phyloP scores from a whole-genome alignment of 1,284 basidiomycete species.

The Athelia psychrophila region DNA sequence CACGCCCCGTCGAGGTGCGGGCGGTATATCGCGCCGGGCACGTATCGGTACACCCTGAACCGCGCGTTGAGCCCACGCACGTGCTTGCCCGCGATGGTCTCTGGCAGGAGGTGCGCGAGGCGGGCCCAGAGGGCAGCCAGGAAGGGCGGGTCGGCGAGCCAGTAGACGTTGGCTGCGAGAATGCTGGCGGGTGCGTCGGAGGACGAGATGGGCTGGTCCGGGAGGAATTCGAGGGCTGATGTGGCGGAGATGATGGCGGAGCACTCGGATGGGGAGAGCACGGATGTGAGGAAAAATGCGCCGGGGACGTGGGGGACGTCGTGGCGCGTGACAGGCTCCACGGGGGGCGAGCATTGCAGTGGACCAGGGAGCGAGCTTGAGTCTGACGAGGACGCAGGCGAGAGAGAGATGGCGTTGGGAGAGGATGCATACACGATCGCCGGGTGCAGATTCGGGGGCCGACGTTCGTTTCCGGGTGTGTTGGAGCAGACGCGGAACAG shows the following conservation, averaged over 20 bases:
- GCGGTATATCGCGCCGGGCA: constrained; percentile 44
- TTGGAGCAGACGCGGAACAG: neutral
- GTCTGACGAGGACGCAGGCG: constrained; percentile 27
- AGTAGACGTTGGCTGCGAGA: constrained; percentile 51
- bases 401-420: constrained; percentile 36
- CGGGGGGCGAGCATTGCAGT: constrained; percentile 21
- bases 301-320: constrained; percentile 41
- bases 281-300: constrained; percentile 45
- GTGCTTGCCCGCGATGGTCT: constrained; percentile 35
- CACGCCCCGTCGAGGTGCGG: constrained; percentile 55
- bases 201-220: constrained; percentile 47
- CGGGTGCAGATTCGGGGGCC: constrained; percentile 47
- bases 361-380: constrained; percentile 24
- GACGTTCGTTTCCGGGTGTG: constrained; percentile 37
- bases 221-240: constrained; percentile 43
- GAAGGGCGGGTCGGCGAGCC: constrained; percentile 47
- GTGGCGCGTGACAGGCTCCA: constrained; percentile 18
- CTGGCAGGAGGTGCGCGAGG: constrained; percentile 39
- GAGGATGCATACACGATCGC: constrained; percentile 44
- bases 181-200: constrained; percentile 42
- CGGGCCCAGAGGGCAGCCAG: constrained; percentile 39
- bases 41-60: constrained; percentile 50
- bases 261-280: constrained; percentile 44
- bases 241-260: constrained; percentile 40
- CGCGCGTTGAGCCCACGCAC: constrained; percentile 49